Conservation (phyloP, 805 yeast species). For the Candida suzukii region DNA sequence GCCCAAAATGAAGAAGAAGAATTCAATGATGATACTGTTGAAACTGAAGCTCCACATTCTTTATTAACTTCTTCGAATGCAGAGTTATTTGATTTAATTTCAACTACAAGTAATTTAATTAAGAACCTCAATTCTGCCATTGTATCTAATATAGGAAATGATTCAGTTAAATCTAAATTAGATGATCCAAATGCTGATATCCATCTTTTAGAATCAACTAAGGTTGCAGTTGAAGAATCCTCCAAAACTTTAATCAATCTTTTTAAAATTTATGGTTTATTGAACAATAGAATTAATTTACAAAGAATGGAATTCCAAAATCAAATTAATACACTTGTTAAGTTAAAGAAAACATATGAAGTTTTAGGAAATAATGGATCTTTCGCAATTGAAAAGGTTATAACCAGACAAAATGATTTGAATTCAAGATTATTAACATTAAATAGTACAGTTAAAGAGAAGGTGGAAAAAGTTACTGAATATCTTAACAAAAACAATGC, state of each 20-base stretch:
- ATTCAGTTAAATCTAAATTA: not conserved
- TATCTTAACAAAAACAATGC: too few relatives aligned
- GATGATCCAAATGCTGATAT: not conserved
- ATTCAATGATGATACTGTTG: not conserved
- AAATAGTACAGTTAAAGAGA: too few relatives aligned
- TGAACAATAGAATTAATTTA: not conserved
- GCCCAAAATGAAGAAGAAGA: too few relatives aligned
- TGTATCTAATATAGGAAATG: not conserved
- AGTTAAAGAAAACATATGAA: too few relatives aligned
- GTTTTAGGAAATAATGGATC: too few relatives aligned
- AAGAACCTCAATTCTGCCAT: not conserved
- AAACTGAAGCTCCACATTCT: not conserved
- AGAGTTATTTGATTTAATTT: not conserved
- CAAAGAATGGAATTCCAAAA: not conserved
- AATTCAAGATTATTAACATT: too few relatives aligned
- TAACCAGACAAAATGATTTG: too few relatives aligned
- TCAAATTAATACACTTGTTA: not conserved
- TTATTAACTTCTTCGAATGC: not conserved
- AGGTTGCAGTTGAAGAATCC: not conserved
- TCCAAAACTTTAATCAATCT: not conserved
- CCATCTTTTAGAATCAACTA: not conserved
- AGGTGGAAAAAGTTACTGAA: too few relatives aligned
- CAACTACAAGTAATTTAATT: not conserved
- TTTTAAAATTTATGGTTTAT: not conserved
- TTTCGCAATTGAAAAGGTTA: too few relatives aligned